A percentile compares a stretch with the other conserved stretches of the same genome.
These are phyloP conservation scores for Pseudevernia furfuracea DNA, from an alignment of 495 filamentous ascomycete genomes.

Conservation along the genomic window DNA sequence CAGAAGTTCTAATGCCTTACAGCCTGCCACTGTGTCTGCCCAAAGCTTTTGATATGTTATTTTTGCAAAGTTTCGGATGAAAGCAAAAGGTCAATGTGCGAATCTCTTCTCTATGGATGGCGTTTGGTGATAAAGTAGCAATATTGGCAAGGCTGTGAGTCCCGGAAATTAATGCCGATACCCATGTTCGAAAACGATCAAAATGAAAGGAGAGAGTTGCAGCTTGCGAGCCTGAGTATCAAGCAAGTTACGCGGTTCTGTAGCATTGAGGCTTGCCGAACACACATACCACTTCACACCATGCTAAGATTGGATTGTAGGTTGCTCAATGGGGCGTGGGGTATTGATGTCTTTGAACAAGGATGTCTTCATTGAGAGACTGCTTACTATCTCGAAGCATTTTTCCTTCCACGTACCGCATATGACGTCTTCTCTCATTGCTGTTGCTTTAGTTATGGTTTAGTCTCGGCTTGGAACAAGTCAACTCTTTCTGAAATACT, in stretches of 20 bases:
- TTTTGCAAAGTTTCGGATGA: not conserved
- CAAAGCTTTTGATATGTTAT: conserved; percentile 35
- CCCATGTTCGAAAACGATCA: not conserved
- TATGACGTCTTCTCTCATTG: not conserved
- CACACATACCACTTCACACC: conserved; percentile 5
- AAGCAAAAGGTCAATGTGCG: not conserved
- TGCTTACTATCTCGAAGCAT: not conserved
- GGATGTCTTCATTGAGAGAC: not conserved
- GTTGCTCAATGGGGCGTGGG: not conserved
- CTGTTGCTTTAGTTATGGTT: not conserved
- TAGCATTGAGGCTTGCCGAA: conserved; percentile 4
- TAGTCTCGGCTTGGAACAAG: not conserved
- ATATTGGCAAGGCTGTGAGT: conserved; percentile 4
- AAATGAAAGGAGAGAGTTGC: not conserved
- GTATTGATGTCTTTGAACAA: not conserved
- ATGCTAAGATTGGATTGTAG: not conserved
- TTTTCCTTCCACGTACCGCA: not conserved
- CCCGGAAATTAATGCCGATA: conserved; percentile 5
- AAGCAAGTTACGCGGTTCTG: not conserved
- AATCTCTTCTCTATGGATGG: conserved; percentile 7
- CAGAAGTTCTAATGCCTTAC: conserved; percentile 2
- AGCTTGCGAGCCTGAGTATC: too few species aligned
- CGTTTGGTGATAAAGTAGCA: not conserved
- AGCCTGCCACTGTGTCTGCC: conserved; percentile 43
- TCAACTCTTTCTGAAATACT: not conserved